Conservation (phyloP, 148 eudicot species). For the Selenicereus undatus region DNA sequence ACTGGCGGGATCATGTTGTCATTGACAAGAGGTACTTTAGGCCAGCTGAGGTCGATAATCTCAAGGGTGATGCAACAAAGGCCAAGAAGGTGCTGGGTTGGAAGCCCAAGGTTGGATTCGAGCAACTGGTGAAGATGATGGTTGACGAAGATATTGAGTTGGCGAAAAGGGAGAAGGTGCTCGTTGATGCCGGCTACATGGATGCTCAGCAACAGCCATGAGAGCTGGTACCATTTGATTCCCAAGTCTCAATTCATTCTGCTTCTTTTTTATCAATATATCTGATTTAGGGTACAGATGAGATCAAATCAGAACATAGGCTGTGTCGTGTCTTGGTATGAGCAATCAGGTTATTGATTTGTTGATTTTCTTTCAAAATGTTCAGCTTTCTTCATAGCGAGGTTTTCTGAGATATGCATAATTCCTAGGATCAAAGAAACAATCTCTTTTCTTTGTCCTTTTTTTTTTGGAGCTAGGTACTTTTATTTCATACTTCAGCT, state of each 20-base stretch:
- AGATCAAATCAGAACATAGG: slow-evolving; percentile 18
- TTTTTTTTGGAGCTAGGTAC: not conserved
- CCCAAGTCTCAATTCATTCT: slow-evolving; percentile 3
- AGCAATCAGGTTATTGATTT: slow-evolving; percentile 23
- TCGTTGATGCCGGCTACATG: slow-evolving; percentile 86
- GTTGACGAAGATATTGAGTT: slow-evolving; percentile 83
- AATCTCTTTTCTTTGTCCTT: slow-evolving; percentile 4
- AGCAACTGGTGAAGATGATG: slow-evolving; percentile 97
- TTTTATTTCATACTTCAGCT: not conserved
- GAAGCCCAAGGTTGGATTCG: slow-evolving; percentile 85
- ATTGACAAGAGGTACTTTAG: slow-evolving; percentile 89
- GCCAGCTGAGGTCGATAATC: slow-evolving; percentile 94
- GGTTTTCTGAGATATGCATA: not conserved
- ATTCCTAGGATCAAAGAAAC: not conserved
- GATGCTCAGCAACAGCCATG: slow-evolving; percentile 96
- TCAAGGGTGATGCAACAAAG: slow-evolving; percentile 80
- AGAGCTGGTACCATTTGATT: slow-evolving; percentile 24
- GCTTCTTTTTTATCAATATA: not conserved
- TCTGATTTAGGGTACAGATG: slow-evolving; percentile 22
- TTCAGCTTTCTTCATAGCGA: slow-evolving; percentile 3
- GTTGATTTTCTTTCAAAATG: slow-evolving; percentile 15
- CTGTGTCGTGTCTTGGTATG: not conserved
- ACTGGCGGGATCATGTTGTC: slow-evolving; percentile 83
- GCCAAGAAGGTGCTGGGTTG: slow-evolving; percentile 77
- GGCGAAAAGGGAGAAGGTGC: slow-evolving; percentile 91